Base-by-base conservation (phyloP, 208 protist species). In the Entamoeba histolytica region DNA sequence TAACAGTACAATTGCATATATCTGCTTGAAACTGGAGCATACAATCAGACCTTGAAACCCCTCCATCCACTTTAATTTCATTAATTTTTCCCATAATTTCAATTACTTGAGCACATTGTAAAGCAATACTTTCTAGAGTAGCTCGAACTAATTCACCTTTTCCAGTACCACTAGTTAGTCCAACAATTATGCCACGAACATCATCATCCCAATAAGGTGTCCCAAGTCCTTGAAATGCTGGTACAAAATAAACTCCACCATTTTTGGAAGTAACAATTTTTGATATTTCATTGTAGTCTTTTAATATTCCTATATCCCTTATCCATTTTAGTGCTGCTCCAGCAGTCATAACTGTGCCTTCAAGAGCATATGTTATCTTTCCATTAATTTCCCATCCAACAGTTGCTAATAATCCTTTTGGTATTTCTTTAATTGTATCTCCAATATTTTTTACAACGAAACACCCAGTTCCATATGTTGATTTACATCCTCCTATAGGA, bases 391-490 rank as follows among this genome's bases (percentile, higher is more conserved):
- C 95, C 94, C 98, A 99, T 28, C 93, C 96, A 39, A 98, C 97
- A 7, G 98, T 99, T 35, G 98, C 97, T 3, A 99, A 95, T 31
- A 99, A 95, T 17, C 98, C 98, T 94, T 98, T 94, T 44, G 95
- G 95, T 0, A 97, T 98, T 52, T 96, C 95, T 44, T 97, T 94
- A 35, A 95, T 92, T 35, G 94, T 93, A 39, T 94, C 93, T n/a
- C 98, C 98, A 12, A 97, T 98, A 94, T 99, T 99, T 94, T 97
- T 96, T 23, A 99, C 96, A 44, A 99, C 94, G 95, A 99, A 99
- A 94, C 97, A 98, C 15, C 98, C 98, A 2, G 98, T 99, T 19
- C 98, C 98, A 87, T 95, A 96, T 4, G 98, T 99, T 93, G 96
- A 98, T 94, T 99, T 99, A 0, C 96, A 96, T n/a, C 98, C 96